Evolutionary conservation across 2,329 filamentous ascomycete genomes (phyloP).

Genomic region (Leptoxyphium fumago): DNA sequence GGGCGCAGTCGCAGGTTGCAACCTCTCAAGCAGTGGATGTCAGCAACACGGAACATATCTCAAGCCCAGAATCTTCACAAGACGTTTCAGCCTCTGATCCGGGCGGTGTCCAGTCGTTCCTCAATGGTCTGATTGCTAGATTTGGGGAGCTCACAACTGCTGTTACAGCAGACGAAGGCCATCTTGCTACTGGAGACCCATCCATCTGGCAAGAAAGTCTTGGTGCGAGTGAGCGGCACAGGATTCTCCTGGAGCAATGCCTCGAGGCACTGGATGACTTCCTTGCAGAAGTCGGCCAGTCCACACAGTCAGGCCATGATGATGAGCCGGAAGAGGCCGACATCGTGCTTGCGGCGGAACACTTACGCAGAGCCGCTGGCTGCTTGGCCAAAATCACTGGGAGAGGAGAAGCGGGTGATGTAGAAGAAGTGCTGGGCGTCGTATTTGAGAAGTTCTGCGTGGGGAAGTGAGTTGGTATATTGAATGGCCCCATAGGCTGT

Average conservation of each 20-base stretch:
- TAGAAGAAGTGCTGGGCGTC: conserved; percentile 89
- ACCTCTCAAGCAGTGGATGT: neutral
- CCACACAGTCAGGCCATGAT: conserved; percentile 1
- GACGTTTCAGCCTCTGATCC: conserved; percentile 27
- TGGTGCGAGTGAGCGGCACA: conserved; percentile 81
- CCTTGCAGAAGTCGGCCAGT: conserved; percentile 38
- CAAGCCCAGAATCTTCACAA: conserved; percentile 2
- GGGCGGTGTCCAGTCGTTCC: conserved; percentile 54
- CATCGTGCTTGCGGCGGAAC: conserved; percentile 80
- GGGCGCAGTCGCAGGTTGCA: conserved; percentile 3
- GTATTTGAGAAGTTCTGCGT: conserved; percentile 76
- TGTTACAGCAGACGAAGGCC: conserved; percentile 20
- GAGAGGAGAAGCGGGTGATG: conserved; percentile 68
- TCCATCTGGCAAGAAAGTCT: conserved; percentile 68
- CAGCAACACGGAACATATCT: neutral
- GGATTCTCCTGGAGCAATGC: conserved; percentile 64
- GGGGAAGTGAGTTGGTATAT: conserved; percentile 18
- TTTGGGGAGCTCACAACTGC: conserved; percentile 56
- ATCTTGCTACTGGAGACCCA: conserved; percentile 30
- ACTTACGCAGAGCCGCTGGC: conserved; percentile 65
- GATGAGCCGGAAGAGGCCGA: conserved; percentile 36
- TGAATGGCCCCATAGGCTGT: neutral
- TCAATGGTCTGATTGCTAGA: conserved; percentile 47
- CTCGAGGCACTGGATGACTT: conserved; percentile 59
- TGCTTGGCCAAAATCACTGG: conserved; percentile 80